Percentiles rank a stretch among this genome's conserved stretches.
Conservation (phyloP, 192 early-diverging fungal species). For the Dissophora globulifera region DNA sequence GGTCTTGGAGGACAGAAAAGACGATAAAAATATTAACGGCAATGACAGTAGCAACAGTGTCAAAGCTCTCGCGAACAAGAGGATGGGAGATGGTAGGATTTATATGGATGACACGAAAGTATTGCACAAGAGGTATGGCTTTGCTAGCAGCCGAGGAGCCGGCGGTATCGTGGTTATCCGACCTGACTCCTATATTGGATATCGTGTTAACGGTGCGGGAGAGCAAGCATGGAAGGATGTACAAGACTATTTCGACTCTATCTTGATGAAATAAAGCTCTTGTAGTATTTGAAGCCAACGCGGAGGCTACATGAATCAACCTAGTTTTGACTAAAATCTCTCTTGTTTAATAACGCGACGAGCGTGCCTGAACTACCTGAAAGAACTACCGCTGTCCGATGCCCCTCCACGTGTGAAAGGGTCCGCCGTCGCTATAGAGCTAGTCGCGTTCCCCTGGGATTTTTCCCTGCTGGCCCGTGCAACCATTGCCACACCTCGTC, state of each 20-base stretch:
- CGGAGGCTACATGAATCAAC: background rate
- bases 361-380: too few species aligned
- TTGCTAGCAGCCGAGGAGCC: background rate
- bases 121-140: constrained; percentile 21
- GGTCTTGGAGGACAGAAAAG: too few species aligned
- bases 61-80: background rate
- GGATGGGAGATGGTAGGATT: constrained; percentile 3
- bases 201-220: constrained; percentile 19
- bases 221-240: constrained; percentile 32
- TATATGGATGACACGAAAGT: constrained; percentile 7
- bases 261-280: constrained; percentile 4
- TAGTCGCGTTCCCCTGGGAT: too few species aligned
- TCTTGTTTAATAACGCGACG: too few species aligned
- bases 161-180: constrained; percentile 29
- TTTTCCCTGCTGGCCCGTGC: too few species aligned
- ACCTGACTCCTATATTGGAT: constrained; percentile 31
- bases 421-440: too few species aligned
- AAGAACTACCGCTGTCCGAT: too few species aligned
- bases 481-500: too few species aligned
- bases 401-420: too few species aligned
- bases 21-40: too few species aligned
- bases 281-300: background rate
- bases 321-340: too few species aligned
- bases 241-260: constrained; percentile 22
- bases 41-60: background rate